Conservation (phyloP, 2,329 filamentous ascomycete species). For the Sphaerulina musiva region DNA sequence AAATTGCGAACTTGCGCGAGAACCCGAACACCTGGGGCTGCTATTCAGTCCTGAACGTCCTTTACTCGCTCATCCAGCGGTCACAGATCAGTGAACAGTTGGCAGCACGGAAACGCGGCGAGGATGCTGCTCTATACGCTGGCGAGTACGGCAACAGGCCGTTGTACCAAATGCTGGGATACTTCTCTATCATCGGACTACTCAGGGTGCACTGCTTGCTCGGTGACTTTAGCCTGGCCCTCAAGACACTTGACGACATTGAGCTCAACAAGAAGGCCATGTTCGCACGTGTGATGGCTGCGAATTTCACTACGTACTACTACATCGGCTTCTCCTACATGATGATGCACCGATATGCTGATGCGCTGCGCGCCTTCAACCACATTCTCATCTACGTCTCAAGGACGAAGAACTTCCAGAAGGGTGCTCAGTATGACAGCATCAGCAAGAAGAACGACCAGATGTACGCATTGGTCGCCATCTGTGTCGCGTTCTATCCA, state of each 20-base stretch:
- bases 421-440: conserved; percentile 95
- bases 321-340: conserved; percentile 99
- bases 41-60: conserved; percentile 97
- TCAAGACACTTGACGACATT: conserved; percentile 98
- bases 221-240: conserved; percentile 93
- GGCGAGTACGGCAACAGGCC: conserved; percentile 93
- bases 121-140: conserved; percentile 79
- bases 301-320: conserved; percentile 99
- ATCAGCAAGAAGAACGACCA: conserved; percentile 99
- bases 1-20: conserved; percentile 82
- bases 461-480: conserved; percentile 98
- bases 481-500: conserved; percentile 96
- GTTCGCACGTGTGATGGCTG: conserved; percentile 98
- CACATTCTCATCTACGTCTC: conserved; percentile 99
- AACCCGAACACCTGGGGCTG: conserved; percentile 99
- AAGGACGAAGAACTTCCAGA: conserved; percentile 99
- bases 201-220: conserved; percentile 93
- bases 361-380: conserved; percentile 99
- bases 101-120: conserved; percentile 85
- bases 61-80: conserved; percentile 97
- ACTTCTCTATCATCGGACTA: conserved; percentile 98
- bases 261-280: conserved; percentile 99
- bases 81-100: conserved; percentile 98
- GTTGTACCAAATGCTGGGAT: conserved; percentile 95
- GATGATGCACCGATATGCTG: conserved; percentile 99